Evolutionary conservation across 768 basidiomycete genomes (phyloP).

Genomic region (Scleroderma bovista): DNA sequence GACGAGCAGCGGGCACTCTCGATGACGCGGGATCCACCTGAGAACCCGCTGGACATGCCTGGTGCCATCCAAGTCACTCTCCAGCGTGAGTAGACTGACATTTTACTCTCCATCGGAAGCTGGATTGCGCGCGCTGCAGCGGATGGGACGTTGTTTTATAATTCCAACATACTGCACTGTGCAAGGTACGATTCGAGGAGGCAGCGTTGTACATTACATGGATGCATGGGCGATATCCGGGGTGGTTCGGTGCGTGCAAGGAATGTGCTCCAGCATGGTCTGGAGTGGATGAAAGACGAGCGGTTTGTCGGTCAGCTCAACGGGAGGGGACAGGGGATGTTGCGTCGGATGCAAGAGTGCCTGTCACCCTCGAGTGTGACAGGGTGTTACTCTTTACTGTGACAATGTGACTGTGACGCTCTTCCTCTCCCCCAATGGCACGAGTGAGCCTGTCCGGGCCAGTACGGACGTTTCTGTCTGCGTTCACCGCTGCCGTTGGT

Average conservation of each 20-base stretch:
- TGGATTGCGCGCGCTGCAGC: conserved; percentile 37
- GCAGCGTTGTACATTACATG: conserved; percentile 65
- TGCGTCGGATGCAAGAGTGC: no score
- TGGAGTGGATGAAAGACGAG: conserved; percentile 75
- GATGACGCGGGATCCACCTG: no score
- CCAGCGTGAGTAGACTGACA: no score
- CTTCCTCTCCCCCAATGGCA: no score
- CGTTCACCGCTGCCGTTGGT: conserved; percentile 55
- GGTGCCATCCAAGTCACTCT: no score
- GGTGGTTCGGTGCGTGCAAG: conserved; percentile 61
- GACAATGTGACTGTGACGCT: no score
- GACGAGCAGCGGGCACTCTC: no score
- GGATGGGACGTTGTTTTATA: conserved; percentile 77
- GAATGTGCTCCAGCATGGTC: conserved; percentile 71
- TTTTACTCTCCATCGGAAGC: no score
- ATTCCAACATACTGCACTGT: conserved; percentile 78
- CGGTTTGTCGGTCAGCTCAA: conserved; percentile 47
- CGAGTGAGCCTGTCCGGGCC: conserved; percentile 4
- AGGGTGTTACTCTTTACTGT: no score
- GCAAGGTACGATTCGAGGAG: conserved; percentile 44
- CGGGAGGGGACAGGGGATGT: conserved; percentile 46
- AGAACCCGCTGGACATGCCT: no score
- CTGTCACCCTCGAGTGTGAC: no score
- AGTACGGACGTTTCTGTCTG: conserved; percentile 26
- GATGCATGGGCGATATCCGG: conserved; percentile 54